These are phyloP conservation scores for Botrytis paeoniae DNA, from an alignment of 2,329 filamentous ascomycete genomes.

Conservation along the genomic window DNA sequence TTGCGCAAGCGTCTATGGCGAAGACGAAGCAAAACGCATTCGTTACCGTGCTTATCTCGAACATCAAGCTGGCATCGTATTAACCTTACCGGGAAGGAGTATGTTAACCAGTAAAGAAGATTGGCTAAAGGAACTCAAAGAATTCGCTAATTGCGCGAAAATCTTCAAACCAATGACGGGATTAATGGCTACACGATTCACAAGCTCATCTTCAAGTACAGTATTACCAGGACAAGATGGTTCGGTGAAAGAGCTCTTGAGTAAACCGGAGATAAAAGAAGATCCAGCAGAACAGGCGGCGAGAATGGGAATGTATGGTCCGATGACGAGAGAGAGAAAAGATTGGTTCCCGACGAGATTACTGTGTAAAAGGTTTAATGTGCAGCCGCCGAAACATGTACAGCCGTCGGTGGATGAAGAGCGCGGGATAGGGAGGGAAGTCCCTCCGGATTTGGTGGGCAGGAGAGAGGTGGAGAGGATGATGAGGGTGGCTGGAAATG, in stretches of 20 bases:
- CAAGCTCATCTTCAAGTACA: conserved; percentile 53
- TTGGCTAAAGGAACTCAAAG: conserved; percentile 73
- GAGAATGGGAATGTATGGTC: conserved; percentile 86
- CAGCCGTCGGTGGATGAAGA: conserved; percentile 43
- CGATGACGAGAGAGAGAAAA: conserved; percentile 70
- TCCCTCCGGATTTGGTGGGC: conserved; percentile 47
- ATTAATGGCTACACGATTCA: conserved; percentile 91
- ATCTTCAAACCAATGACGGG: conserved; percentile 92
- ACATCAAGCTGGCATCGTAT: conserved; percentile 62
- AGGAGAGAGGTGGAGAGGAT: conserved; percentile 55
- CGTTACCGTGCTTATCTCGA: conserved; percentile 83
- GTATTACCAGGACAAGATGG: conserved; percentile 34
- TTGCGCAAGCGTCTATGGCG: conserved; percentile 69
- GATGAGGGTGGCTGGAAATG: conserved; percentile 45
- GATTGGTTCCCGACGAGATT: conserved; percentile 79
- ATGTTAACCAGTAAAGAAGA: conserved; percentile 58
- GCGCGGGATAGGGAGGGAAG: conserved; percentile 31
- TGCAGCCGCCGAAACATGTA: conserved; percentile 71
- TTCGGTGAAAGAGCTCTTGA: conserved; percentile 44
- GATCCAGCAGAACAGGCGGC: conserved; percentile 86
- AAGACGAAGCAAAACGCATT: conserved; percentile 73
- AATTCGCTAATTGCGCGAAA: conserved; percentile 68
- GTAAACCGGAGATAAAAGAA: conserved; percentile 53
- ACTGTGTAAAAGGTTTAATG: conserved; percentile 92
- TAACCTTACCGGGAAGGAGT: conserved; percentile 52